phyloP scores from a whole-genome alignment of 2,329 filamentous ascomycete species.

The Didymella keratinophila region DNA sequence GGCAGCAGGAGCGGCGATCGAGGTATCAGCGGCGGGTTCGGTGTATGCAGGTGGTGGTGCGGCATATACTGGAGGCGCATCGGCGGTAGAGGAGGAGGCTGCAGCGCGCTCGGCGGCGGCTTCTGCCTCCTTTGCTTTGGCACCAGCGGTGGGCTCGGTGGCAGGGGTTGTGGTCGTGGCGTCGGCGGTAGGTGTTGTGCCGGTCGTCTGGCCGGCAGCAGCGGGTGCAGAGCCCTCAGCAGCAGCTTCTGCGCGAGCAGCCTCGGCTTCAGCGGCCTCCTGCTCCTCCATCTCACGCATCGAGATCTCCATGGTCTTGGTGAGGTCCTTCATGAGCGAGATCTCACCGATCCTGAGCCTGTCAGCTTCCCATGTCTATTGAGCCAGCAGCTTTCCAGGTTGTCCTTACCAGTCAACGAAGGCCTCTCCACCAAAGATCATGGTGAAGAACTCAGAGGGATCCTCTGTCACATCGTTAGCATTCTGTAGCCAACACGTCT shows the following conservation, averaged over 20 bases:
- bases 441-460: constrained; percentile 95
- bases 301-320: constrained; percentile 97
- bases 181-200: constrained; percentile 14
- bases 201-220: constrained; percentile 27
- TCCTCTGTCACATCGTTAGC: constrained; percentile 66
- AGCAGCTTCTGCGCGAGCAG: constrained; percentile 51
- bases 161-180: constrained; percentile 18
- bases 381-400: not conserved
- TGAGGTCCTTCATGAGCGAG: constrained; percentile 97
- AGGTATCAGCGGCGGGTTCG: constrained; percentile 55
- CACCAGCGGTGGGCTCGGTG: constrained; percentile 43
- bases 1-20: constrained; percentile 27
- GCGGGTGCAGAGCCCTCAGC: constrained; percentile 33
- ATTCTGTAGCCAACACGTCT: constrained; percentile 17
- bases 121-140: constrained; percentile 54
- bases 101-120: constrained; percentile 53
- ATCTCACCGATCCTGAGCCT: constrained; percentile 84
- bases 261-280: constrained; percentile 63
- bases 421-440: constrained; percentile 96
- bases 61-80: constrained; percentile 50
- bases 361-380: constrained; percentile 16
- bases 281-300: constrained; percentile 81
- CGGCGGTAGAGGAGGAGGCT: constrained; percentile 32
- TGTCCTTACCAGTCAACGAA: constrained; percentile 78
- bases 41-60: constrained; percentile 47